Evolutionary conservation across 352 stramenopile species (phyloP).

Genomic region (Pythium monospermum): DNA sequence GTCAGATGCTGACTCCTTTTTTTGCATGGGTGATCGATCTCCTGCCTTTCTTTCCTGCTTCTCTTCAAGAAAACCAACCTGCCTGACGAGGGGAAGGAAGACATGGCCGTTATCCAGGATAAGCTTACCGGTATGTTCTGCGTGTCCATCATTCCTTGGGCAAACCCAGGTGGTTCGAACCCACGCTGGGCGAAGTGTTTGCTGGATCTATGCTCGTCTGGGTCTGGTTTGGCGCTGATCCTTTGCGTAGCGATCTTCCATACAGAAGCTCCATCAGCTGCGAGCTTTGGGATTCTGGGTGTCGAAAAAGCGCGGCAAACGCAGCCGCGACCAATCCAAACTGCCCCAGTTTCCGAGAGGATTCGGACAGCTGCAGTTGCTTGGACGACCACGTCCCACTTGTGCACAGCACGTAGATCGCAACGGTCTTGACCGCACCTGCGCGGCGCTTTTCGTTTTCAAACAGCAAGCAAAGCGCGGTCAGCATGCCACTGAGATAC

Average conservation of each 20-base stretch:
- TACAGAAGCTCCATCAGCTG: conserved; percentile 40
- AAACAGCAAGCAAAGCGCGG: conserved; percentile 36
- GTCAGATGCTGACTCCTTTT: too few species aligned
- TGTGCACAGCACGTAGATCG: conserved; percentile 44
- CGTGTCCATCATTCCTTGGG: too few species aligned
- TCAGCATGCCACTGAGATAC: conserved; percentile 32
- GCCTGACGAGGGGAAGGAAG: too few species aligned
- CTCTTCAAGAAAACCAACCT: too few species aligned
- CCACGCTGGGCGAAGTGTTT: too few species aligned
- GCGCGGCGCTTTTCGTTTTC: conserved; percentile 50
- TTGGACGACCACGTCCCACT: conserved; percentile 29
- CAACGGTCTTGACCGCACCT: conserved; percentile 52
- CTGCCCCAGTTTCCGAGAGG: conserved; percentile 25
- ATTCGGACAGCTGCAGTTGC: conserved; percentile 10
- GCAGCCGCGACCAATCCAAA: conserved; percentile 33
- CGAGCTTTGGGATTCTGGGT: conserved; percentile 27
- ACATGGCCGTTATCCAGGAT: too few species aligned
- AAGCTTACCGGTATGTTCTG: too few species aligned
- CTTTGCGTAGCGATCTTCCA: conserved; percentile 15
- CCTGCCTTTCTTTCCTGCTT: too few species aligned
- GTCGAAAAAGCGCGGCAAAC: conserved; percentile 37
- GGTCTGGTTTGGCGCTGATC: not conserved
- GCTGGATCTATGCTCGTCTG: too few species aligned
- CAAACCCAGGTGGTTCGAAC: too few species aligned
- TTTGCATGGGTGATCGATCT: too few species aligned